Evolutionary conservation across 805 yeast species (phyloP).

Genomic region (Metschnikowia reukaufii): DNA sequence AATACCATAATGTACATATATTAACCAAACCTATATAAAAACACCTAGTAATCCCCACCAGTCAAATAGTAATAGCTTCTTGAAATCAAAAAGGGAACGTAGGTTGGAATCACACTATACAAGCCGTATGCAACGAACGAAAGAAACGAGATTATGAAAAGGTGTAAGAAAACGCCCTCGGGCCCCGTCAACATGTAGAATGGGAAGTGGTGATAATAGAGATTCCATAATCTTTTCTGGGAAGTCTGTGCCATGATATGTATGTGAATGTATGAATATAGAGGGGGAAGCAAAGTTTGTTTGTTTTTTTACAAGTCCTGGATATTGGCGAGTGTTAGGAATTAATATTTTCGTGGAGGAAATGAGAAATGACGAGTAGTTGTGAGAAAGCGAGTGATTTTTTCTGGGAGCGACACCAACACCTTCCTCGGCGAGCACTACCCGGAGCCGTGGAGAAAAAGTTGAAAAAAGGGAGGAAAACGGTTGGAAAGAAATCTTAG

Average conservation of each 20-base stretch:
- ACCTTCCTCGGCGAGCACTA: not conserved
- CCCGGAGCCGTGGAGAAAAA: not conserved
- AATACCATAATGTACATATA: not conserved
- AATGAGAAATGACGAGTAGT: not conserved
- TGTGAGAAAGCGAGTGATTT: not conserved
- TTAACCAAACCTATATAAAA: constrained; percentile 8
- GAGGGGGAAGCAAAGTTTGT: not conserved
- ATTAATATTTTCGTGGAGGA: too few relatives aligned
- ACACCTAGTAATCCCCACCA: constrained; percentile 23
- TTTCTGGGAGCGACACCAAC: not conserved
- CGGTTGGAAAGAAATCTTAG: not conserved
- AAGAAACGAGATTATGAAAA: constrained; percentile 18
- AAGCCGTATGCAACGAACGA: constrained; percentile 20
- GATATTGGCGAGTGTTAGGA: too few relatives aligned
- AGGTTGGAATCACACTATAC: constrained; percentile 25
- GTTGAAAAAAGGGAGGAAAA: not conserved
- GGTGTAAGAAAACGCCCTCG: constrained; percentile 34
- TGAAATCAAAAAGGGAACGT: constrained; percentile 29
- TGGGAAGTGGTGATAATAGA: constrained; percentile 48
- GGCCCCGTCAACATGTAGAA: constrained; percentile 48
- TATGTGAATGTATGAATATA: not conserved
- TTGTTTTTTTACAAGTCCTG: too few relatives aligned
- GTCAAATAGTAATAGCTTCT: constrained; percentile 38
- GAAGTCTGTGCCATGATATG: constrained; percentile 7
- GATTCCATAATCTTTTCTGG: constrained; percentile 17